phyloP scores from a whole-genome alignment of 2,329 filamentous ascomycete genomes.

The Ascochyta fabae region DNA sequence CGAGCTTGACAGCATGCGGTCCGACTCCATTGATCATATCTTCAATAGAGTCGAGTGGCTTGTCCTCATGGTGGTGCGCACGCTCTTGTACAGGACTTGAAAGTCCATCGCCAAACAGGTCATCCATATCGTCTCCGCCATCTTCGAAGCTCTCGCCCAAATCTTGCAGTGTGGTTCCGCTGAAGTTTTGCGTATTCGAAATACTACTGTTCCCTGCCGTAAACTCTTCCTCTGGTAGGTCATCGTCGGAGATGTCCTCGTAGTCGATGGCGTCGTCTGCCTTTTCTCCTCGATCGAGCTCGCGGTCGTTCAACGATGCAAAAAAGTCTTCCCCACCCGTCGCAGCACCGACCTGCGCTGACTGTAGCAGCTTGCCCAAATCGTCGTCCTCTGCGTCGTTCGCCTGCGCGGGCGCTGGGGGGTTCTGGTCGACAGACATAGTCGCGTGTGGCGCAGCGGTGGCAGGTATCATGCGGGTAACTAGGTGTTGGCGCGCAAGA shows the following conservation, averaged over 20 bases:
- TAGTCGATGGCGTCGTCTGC: slow-evolving; percentile 91
- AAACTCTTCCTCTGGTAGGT: slow-evolving; percentile 76
- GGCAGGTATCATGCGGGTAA: not conserved
- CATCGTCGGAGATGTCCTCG: slow-evolving; percentile 90
- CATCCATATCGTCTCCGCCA: slow-evolving; percentile 29
- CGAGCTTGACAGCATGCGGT: slow-evolving; percentile 6
- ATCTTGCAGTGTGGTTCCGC: slow-evolving; percentile 42
- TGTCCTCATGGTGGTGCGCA: slow-evolving; percentile 45
- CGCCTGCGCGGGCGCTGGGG: slow-evolving; percentile 14
- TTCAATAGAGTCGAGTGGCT: slow-evolving; percentile 47
- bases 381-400: slow-evolving; percentile 30
- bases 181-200: slow-evolving; percentile 32
- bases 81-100: slow-evolving; percentile 36
- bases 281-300: slow-evolving; percentile 69
- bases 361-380: slow-evolving; percentile 28
- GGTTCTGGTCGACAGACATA: slow-evolving; percentile 31
- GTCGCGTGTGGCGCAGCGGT: slow-evolving; percentile 24
- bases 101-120: slow-evolving; percentile 35
- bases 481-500: not conserved
- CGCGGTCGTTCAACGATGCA: slow-evolving; percentile 37
- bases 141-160: slow-evolving; percentile 57
- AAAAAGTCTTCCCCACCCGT: slow-evolving; percentile 32
- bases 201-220: slow-evolving; percentile 27
- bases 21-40: slow-evolving; percentile 15
- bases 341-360: slow-evolving; percentile 27